Evolutionary conservation across 225 moss, liverwort and hornwort species (phyloP), one percentile per base, ranked within the genome.

Genomic region (Pseudisothecium myosuroides): DNA sequence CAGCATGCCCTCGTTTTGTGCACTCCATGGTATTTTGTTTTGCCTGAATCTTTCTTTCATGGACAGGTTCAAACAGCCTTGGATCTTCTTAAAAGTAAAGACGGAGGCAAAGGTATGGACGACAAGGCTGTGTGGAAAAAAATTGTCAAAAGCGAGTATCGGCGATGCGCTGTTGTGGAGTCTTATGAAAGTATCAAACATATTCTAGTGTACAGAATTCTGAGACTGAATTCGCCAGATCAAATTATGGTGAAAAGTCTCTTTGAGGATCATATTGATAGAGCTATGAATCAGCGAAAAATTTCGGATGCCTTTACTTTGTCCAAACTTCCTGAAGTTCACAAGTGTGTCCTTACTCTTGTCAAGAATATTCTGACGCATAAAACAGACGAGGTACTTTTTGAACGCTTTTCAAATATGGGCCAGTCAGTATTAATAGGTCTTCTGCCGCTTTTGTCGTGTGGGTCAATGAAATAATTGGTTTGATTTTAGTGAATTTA

Each of bases 161-260:
- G 99, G 87, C 95, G 96, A 56, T 97, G 97, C 87, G 99, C 97
- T 85, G 92, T 97, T 86, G 91, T 96, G 60, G 99, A 99, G 83
- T 92, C 93, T 21, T 99, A 94, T 88, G 96, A 97, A 88, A 97
- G 96, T 91, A 91, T 97, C 60, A 96, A 91, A 82, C 95, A 96
- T 89, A 92, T 99, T 69, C 82, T 94, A 45, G 83, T 94, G 62
- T 45, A 90, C 49, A 94, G 86, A 90, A 93, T 95, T 67, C 77
- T 97, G 64, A 92, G 91, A 75, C 80, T 72, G 26, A 92, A 88
- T 47, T 93, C 93, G 43, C 87, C 92, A 73, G 97, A 99, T 87
- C 86, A 88, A 65, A 87, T 82, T 81, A 90, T 96, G 64, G 91
- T 99, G 88, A 88, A 86, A 31, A 72, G 91, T 45, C 89, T 99